These are phyloP conservation scores for Lindgomyces ingoldianus DNA, from an alignment of 495 filamentous ascomycete genomes.

Conservation along the genomic window DNA sequence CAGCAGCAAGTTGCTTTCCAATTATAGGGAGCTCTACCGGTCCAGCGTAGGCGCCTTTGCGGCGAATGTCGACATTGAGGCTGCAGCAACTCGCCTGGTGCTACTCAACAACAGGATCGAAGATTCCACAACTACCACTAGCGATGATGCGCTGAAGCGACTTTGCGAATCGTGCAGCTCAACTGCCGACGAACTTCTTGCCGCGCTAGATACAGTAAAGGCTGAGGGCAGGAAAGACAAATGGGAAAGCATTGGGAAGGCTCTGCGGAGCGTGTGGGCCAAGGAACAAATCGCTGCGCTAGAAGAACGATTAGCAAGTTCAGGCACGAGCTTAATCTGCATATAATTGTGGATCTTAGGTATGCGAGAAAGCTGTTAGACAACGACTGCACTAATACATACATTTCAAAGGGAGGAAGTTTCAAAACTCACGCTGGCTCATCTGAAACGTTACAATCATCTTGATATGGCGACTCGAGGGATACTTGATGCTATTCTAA, in stretches of 20 bases:
- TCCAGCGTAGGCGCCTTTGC: too few species aligned
- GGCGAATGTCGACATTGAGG: too few species aligned
- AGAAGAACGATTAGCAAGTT: conserved; percentile 21
- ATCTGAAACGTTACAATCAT: not conserved
- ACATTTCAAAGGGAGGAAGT: conserved; percentile 7
- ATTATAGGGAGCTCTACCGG: too few species aligned
- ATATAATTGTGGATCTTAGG: conserved; percentile 17
- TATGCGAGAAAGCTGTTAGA: not conserved
- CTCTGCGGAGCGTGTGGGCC: too few species aligned
- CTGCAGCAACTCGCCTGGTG: too few species aligned
- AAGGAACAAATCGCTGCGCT: conserved; percentile 21
- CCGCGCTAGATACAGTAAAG: too few species aligned
- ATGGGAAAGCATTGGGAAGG: too few species aligned
- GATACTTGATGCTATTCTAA: conserved; percentile 10
- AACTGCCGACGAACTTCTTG: too few species aligned
- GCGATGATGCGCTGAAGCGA: too few species aligned
- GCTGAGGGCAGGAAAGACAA: too few species aligned
- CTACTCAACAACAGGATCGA: conserved; percentile 21
- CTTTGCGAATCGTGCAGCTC: too few species aligned
- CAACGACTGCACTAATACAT: conserved; percentile 11
- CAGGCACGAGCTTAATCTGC: conserved; percentile 16
- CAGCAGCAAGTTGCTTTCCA: too few species aligned
- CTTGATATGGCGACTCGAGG: conserved; percentile 4
- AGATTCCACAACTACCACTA: not conserved
- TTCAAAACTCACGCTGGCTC: not conserved